Percentiles rank a stretch among this genome's conserved stretches.
These are phyloP conservation scores for Astragalus membranaceus DNA, from an alignment of 306 rosid species.

Conservation along the genomic window DNA sequence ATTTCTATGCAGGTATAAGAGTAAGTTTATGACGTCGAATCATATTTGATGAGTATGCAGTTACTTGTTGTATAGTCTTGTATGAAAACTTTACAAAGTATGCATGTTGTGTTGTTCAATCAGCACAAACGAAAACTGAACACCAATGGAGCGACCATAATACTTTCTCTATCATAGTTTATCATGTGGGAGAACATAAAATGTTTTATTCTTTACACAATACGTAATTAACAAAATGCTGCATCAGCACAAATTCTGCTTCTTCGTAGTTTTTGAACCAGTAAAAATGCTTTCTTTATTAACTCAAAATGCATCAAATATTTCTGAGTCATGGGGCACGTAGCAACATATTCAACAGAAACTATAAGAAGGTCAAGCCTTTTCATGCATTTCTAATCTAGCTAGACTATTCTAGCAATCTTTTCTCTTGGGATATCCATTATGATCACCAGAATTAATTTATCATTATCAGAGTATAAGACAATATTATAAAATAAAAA, in stretches of 20 bases:
- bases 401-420: not conserved
- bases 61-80: not conserved
- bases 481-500: not conserved
- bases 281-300: not conserved
- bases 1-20: not conserved
- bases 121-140: not conserved
- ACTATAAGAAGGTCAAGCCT: not conserved
- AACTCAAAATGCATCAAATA: not conserved
- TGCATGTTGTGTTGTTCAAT: not conserved
- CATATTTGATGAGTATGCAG: not conserved
- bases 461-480: not conserved
- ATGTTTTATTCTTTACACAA: not conserved
- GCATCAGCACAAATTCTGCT: not conserved
- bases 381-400: not conserved
- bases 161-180: not conserved
- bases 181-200: not conserved
- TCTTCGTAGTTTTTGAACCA: not conserved
- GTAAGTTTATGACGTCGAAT: not conserved
- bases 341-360: not conserved
- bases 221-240: not conserved
- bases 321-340: not conserved
- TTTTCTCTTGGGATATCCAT: not conserved
- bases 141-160: not conserved
- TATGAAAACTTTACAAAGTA: not conserved
- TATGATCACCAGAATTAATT: not conserved